Conservation (phyloP, 129 eudicot genomes). For the Artemisia tridentata region DNA sequence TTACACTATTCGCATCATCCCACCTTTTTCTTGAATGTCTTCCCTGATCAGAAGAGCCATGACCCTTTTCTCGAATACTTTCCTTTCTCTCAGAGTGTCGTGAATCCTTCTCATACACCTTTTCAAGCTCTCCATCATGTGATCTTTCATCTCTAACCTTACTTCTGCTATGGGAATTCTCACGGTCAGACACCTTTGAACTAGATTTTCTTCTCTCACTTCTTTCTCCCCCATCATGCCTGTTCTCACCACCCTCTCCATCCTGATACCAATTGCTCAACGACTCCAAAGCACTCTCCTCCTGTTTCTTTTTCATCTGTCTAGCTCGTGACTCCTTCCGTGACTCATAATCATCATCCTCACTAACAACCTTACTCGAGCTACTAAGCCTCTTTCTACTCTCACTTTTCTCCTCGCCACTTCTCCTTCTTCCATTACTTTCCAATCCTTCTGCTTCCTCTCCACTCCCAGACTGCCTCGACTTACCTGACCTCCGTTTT, state of each 20-base stretch:
- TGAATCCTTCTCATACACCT: constrained; percentile 45
- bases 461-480: constrained; percentile 51
- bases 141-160: constrained; percentile 50
- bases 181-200: constrained; percentile 50
- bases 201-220: constrained; percentile 52
- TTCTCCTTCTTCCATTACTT: constrained; percentile 41
- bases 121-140: constrained; percentile 50
- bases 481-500: constrained; percentile 61
- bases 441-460: constrained; percentile 72
- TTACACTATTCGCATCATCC: constrained; percentile 50
- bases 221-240: constrained; percentile 58
- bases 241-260: constrained; percentile 65
- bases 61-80: constrained; percentile 45
- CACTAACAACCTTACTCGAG: constrained; percentile 54
- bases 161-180: constrained; percentile 39
- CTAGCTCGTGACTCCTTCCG: constrained; percentile 53
- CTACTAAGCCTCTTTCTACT: constrained; percentile 66
- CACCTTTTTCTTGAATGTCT: constrained; percentile 59
- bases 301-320: constrained; percentile 64
- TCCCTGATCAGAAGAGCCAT: constrained; percentile 48
- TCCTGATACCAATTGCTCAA: constrained; percentile 89
- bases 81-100: constrained; percentile 49
- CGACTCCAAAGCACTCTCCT: constrained; percentile 69
- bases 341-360: constrained; percentile 69
- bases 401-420: constrained; percentile 46